phyloP scores from a whole-genome alignment of 495 filamentous ascomycete species.

The Hypomontagnella monticulosa region DNA sequence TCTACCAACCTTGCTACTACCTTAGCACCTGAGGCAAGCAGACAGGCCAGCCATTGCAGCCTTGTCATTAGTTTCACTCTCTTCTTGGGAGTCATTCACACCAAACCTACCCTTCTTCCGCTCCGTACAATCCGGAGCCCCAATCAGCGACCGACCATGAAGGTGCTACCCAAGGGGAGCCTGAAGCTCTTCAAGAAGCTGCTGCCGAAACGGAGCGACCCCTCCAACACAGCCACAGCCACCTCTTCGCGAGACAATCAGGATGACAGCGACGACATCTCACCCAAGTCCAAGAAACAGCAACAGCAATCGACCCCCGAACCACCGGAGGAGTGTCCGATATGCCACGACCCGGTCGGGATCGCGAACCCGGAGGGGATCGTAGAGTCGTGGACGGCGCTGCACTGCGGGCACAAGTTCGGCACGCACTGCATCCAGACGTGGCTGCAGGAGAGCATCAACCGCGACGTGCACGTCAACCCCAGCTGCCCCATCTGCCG shows the following conservation, averaged over 20 bases:
- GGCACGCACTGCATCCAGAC: slow-evolving; percentile 58
- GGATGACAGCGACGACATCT: slow-evolving; percentile 1
- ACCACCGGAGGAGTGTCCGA: slow-evolving; percentile 51
- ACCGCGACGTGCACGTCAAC: slow-evolving; percentile 46
- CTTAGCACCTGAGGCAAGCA: slow-evolving; percentile 6
- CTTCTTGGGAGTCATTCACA: slow-evolving; percentile 2
- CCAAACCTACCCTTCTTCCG: slow-evolving; percentile 2
- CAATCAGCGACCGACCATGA: slow-evolving; percentile 24
- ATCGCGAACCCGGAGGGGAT: slow-evolving; percentile 48
- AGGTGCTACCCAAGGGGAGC: slow-evolving; percentile 32
- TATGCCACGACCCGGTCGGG: slow-evolving; percentile 57
- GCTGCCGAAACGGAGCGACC: slow-evolving; percentile 7
- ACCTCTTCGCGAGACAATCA: background rate
- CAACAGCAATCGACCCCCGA: slow-evolving; percentile 17
- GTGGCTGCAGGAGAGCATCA: slow-evolving; percentile 48
- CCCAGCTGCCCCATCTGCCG: slow-evolving; percentile 56
- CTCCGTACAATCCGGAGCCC: background rate
- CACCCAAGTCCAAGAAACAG: slow-evolving; percentile 24
- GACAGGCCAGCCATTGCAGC: slow-evolving; percentile 3
- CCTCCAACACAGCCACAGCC: background rate
- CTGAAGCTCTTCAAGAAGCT: slow-evolving; percentile 45
- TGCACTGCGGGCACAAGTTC: slow-evolving; percentile 58
- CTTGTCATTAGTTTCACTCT: slow-evolving; percentile 23
- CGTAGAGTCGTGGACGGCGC: slow-evolving; percentile 52
- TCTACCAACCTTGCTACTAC: slow-evolving; percentile 12